phyloP scores from a whole-genome alignment of 2,329 filamentous ascomycete species.

The Coniochaeta ligniaria region DNA sequence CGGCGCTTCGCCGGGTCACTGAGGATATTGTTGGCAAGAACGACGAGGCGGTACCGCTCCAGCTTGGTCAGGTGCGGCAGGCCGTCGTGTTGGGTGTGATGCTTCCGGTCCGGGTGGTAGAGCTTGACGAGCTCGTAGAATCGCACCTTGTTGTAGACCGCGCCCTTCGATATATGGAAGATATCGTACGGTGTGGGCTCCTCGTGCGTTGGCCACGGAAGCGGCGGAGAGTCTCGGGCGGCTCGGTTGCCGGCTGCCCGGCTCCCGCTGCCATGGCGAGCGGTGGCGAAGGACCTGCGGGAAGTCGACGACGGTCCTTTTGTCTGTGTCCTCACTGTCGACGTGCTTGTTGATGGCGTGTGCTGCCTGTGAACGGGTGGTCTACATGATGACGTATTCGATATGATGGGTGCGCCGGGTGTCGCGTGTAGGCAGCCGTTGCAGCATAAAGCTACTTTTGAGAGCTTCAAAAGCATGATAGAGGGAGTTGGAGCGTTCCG shows the following conservation, averaged over 20 bases:
- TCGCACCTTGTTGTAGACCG: conserved; percentile 71
- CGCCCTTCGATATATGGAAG: conserved; percentile 49
- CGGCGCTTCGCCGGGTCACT: conserved; percentile 71
- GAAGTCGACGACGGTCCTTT: neutral
- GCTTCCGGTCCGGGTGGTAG: conserved; percentile 78
- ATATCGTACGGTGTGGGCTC: conserved; percentile 86
- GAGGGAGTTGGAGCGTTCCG: conserved; percentile 8
- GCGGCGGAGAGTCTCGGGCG: neutral
- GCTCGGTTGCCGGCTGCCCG: neutral
- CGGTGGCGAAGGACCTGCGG: neutral
- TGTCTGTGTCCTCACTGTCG: neutral
- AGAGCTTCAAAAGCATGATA: conserved; percentile 18
- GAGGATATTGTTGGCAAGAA: conserved; percentile 82
- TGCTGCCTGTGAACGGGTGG: neutral
- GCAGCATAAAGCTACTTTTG: conserved; percentile 1
- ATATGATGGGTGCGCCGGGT: neutral
- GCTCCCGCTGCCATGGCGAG: neutral
- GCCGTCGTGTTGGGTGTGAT: conserved; percentile 30
- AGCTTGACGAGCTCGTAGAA: conserved; percentile 93
- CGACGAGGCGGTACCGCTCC: conserved; percentile 85
- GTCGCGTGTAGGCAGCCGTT: neutral
- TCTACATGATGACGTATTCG: conserved; percentile 4
- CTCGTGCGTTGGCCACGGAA: conserved; percentile 37
- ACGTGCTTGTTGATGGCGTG: neutral
- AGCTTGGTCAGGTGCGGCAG: conserved; percentile 58